Base-by-base conservation (phyloP, 352 stramenopile species). In the Globisporangium nunn region DNA sequence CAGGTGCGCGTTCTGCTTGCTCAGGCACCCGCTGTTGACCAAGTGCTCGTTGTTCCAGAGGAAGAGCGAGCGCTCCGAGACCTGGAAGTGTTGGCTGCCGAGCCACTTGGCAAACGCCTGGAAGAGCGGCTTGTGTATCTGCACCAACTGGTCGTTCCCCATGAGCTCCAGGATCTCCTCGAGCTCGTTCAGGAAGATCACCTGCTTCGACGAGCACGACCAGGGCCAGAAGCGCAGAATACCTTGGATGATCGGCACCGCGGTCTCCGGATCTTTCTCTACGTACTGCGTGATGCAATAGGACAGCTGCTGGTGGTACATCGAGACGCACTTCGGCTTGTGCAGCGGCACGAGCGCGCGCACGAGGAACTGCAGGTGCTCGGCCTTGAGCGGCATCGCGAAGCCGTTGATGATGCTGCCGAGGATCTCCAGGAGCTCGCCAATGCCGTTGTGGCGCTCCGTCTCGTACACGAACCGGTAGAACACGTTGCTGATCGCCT, bases 251-350 rank as follows among this genome's bases (percentile, higher is more conserved):
- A 98, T 97, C 8, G 90, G 87, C 49, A 97, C 96, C 11, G 93
- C 94, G 47, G 95, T 98, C 63, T 98, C 88, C 0, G 95, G 91
- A 71, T 99, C 97, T 71, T 99, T 99, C 74, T 99, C 96, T 49
- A 99, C 95, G 71, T 99, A 99, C 73, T 99, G 96, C 66, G 97
- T 98, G 61, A 99, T 98, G 81, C 97, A 99, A 75, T 99, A 99
- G 8, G 94, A 98, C 11, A 99, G 82, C 64, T 99, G 97, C 72
- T 99, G 96, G 71, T 99, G 96, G 75, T 99, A 99, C 56, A 98
- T 85, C 47, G 81, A 86, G 37, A 99, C 90, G 56, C 87, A 98
- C 63, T 97, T 97, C 33, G 96, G 94, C 75, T 99, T 99, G 83
- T 99, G 97, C 55, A 99, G 80, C 14, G 97, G 97, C 63, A 99